phyloP scores from a whole-genome alignment of 768 basidiomycete species.

The Pulveroboletus frians region DNA sequence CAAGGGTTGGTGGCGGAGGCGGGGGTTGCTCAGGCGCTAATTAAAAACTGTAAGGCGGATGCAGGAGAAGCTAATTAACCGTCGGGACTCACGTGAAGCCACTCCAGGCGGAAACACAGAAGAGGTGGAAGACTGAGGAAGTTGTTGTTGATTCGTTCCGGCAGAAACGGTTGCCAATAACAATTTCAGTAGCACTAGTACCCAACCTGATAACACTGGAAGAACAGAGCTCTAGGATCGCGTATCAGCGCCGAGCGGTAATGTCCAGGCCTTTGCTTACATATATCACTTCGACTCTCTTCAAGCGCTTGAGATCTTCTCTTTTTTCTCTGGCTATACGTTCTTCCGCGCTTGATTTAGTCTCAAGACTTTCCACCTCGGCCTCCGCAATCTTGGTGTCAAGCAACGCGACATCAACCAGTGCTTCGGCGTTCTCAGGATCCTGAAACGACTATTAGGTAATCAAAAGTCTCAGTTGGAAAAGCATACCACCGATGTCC shows the following conservation, averaged over 20 bases:
- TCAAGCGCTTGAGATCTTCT: slow-evolving; percentile 81
- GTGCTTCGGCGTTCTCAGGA: slow-evolving; percentile 53
- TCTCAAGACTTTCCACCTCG: slow-evolving; percentile 44
- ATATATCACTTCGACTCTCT: slow-evolving; percentile 90
- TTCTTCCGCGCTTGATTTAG: slow-evolving; percentile 47
- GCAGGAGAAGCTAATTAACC: neutral
- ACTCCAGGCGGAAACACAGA: slow-evolving; percentile 70
- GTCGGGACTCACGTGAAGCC: slow-evolving; percentile 48
- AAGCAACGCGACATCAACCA: slow-evolving; percentile 67
- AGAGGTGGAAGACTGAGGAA: slow-evolving; percentile 62
- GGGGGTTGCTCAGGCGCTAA: slow-evolving; percentile 60
- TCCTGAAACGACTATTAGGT: slow-evolving; percentile 38
- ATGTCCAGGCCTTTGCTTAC: slow-evolving; percentile 42
- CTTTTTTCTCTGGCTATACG: slow-evolving; percentile 61
- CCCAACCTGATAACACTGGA: slow-evolving; percentile 83
- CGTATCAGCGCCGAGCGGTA: neutral
- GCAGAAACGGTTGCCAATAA: slow-evolving; percentile 91
- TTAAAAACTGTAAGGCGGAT: slow-evolving; percentile 5
- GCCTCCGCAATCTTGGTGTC: slow-evolving; percentile 74
- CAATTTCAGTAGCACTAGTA: slow-evolving; percentile 88
- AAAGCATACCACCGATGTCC: slow-evolving; percentile 36
- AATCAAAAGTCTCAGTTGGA: neutral
- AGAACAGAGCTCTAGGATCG: slow-evolving; percentile 67
- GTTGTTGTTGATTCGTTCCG: slow-evolving; percentile 48
- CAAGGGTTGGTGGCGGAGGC: slow-evolving; percentile 67